These are phyloP conservation scores for Psilocybe sp. DNA, from an alignment of 768 basidiomycete genomes.

Conservation along the genomic window DNA sequence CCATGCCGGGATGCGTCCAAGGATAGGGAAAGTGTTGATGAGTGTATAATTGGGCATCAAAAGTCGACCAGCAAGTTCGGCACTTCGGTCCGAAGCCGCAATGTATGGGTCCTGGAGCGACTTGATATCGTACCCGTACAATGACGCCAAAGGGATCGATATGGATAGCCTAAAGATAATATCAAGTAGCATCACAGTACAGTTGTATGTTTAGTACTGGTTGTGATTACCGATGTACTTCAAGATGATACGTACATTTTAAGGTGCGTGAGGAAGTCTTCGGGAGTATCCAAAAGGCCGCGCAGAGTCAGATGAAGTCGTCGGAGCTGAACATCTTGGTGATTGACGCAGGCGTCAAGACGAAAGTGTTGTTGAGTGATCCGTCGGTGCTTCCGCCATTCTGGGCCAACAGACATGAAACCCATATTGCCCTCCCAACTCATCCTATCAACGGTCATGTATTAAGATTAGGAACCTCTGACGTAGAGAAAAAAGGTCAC, in stretches of 20 bases:
- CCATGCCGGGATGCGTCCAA: slow-evolving; percentile 7
- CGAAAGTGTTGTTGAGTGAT: slow-evolving; percentile 18
- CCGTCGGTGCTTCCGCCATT: slow-evolving; percentile 16
- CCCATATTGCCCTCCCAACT: slow-evolving; percentile 8
- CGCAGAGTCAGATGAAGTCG: slow-evolving; percentile 6
- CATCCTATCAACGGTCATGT: slow-evolving; percentile 3
- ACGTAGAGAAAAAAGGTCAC: slow-evolving; percentile 3
- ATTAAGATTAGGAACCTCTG: neutral
- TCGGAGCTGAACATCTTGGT: slow-evolving; percentile 5
- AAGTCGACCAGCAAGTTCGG: neutral
- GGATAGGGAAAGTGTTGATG: slow-evolving; percentile 6
- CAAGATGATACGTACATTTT: slow-evolving; percentile 1
- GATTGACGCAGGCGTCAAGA: neutral
- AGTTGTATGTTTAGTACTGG: neutral
- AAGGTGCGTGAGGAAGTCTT: slow-evolving; percentile 4
- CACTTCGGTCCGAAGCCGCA: slow-evolving; percentile 25
- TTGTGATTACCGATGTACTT: neutral
- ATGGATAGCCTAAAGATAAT: slow-evolving; percentile 26
- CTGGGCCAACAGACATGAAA: slow-evolving; percentile 14
- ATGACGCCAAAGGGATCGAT: slow-evolving; percentile 30
- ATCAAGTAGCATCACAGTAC: neutral
- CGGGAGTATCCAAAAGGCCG: slow-evolving; percentile 5
- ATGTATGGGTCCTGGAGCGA: slow-evolving; percentile 32
- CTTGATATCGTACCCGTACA: slow-evolving; percentile 34
- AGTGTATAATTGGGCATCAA: slow-evolving; percentile 7